Base-by-base conservation (phyloP, 2,329 filamentous ascomycete genomes). In the Zymoseptoria tritici region DNA sequence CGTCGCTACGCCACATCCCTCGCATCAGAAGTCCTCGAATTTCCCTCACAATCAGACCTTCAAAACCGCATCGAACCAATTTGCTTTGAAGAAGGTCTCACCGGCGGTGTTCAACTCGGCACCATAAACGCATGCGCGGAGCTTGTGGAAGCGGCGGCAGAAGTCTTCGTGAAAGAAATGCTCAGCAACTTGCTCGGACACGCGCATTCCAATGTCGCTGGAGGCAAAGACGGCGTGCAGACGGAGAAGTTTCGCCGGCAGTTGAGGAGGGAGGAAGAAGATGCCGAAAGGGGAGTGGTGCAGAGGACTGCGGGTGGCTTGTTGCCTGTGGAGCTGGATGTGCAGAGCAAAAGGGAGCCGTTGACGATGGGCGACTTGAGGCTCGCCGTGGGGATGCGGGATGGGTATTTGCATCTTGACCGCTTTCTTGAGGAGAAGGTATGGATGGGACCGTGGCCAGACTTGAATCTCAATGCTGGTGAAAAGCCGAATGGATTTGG, bases 291-390 rank as follows among this genome's bases (percentile, higher is more conserved):
- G n/a, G 91, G 91, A 4, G 89, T 92, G 67, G 73, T 95, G 1
- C 79, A 83, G 19, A 82, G 90, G 65, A 89, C 91, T 60, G 87
- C 88, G 61, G 87, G 83, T 54, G 91, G 91, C 1, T 75, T 96
- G 26, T 76, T 97, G 5, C 93, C 92, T 0, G 78, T 91, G 42
- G 91, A 97, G 74, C 84, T 89, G 2, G 91, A 89, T 71, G 87
- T 88, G 57, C 86, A 88, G 16, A 84, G 84, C 58, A 85, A 88
- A 67, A 81, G 91, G 49, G 83, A 85, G 5, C 85, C 89, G 0
- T 75, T 97, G 1, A 86, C 86, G 13, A 87, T 93, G 76, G 85
- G 86, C 19, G 93, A 97, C 72, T 75, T 97, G 54, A 83, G 88
- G 46, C 78, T 96, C 2, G 85, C 90, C 0, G 74, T 96, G 16